Conservation (phyloP, 352 stramenopile genomes). For the Aphanomyces invadans region DNA sequence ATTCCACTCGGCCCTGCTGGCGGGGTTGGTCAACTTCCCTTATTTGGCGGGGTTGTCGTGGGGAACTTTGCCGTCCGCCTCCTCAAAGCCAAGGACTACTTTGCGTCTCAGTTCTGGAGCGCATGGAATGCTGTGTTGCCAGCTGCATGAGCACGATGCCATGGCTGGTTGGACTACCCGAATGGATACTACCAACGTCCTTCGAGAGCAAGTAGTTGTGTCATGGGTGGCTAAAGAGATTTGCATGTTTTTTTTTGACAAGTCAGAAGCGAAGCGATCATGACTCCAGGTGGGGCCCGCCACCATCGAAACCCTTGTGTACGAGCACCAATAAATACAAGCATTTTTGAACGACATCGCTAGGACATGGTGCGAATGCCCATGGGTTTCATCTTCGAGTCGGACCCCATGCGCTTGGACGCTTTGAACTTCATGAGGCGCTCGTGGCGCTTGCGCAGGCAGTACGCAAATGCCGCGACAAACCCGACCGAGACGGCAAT, state of each 20-base stretch:
- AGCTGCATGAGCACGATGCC: not conserved
- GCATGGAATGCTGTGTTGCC: slow-evolving; percentile 2
- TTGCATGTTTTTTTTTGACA: too few species aligned
- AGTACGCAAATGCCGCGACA: slow-evolving; percentile 51
- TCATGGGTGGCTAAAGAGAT: too few species aligned
- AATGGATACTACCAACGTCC: too few species aligned
- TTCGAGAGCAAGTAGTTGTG: too few species aligned
- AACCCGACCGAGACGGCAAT: slow-evolving; percentile 50
- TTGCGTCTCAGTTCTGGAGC: slow-evolving; percentile 26
- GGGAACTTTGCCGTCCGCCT: slow-evolving; percentile 42
- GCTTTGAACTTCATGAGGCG: slow-evolving; percentile 33
- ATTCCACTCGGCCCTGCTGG: slow-evolving; percentile 44
- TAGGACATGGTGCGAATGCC: slow-evolving; percentile 41
- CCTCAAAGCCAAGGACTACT: slow-evolving; percentile 46
- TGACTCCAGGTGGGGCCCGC: too few species aligned
- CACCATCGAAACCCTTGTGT: too few species aligned
- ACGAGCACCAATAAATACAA: too few species aligned
- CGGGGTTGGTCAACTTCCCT: slow-evolving; percentile 42
- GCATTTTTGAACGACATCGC: too few species aligned
- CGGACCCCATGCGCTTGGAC: slow-evolving; percentile 14
- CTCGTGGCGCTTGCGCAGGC: slow-evolving; percentile 46
- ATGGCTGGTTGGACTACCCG: too few species aligned
- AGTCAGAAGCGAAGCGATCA: too few species aligned
- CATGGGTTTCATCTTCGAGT: slow-evolving; percentile 56
- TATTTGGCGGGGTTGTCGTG: slow-evolving; percentile 42